These are phyloP conservation scores for Aegilops speltoides DNA, from an alignment of 176 grass and related monocot species.

Conservation along the genomic window DNA sequence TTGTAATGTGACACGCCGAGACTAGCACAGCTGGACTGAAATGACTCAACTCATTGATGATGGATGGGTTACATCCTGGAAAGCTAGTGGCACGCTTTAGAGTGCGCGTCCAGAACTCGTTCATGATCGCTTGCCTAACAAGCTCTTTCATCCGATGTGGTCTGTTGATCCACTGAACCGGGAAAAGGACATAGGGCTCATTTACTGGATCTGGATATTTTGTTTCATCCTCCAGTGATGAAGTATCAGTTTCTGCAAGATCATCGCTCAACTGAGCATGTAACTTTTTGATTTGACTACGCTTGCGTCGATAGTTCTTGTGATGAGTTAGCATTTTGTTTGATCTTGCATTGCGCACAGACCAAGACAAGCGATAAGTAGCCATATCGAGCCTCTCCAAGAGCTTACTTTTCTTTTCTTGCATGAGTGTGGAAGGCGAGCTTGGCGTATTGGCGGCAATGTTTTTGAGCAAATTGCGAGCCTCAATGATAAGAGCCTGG, in stretches of 20 bases:
- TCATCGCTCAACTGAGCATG: neutral
- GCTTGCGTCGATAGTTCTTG: neutral
- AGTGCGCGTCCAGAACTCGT: neutral
- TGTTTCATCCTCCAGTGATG: neutral
- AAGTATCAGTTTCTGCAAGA: neutral
- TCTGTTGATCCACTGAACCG: neutral
- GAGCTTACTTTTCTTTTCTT: neutral
- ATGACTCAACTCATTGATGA: rapidly evolving
- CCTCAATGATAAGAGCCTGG: too few species aligned
- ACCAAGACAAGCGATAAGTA: neutral
- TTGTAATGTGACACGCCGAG: neutral
- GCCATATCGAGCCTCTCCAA: neutral
- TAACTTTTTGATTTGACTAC: neutral
- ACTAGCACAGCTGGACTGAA: neutral
- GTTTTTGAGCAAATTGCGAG: neutral
- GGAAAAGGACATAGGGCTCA: neutral
- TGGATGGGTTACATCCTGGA: neutral
- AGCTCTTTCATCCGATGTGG: neutral
- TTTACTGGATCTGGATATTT: neutral
- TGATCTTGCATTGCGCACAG: neutral
- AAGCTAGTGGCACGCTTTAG: neutral
- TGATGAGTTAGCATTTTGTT: neutral
- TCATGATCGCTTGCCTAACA: neutral
- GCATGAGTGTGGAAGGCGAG: neutral
- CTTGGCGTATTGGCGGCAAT: too few species aligned